Conservation (phyloP, 2,329 filamentous ascomycete species). For the Botryotinia convoluta region DNA sequence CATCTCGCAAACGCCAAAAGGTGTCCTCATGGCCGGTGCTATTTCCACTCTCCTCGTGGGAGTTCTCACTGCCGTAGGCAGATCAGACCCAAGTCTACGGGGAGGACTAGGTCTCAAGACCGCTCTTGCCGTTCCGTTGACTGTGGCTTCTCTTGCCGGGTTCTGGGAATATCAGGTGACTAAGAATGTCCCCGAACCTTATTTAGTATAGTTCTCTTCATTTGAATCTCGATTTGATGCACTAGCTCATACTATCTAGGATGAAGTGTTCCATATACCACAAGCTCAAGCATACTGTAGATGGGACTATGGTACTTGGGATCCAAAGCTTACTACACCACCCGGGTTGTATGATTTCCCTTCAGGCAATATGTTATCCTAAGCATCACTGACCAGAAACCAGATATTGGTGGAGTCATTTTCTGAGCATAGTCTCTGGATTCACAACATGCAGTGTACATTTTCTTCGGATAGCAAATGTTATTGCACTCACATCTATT, state of each 20-base stretch:
- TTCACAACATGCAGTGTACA: constrained; percentile 41
- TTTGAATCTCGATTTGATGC: neutral
- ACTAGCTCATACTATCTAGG: constrained; percentile 47
- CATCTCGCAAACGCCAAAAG: constrained; percentile 2
- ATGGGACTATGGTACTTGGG: constrained; percentile 75
- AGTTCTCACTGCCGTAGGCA: neutral
- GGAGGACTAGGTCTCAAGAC: neutral
- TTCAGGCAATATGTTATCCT: neutral
- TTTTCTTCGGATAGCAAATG: constrained; percentile 50
- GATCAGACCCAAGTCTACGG: neutral
- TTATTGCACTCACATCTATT: constrained; percentile 45
- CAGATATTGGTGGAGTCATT: constrained; percentile 42
- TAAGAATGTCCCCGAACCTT: constrained; percentile 33
- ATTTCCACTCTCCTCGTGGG: constrained; percentile 20
- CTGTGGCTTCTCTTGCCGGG: constrained; percentile 12
- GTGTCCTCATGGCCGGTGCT: constrained; percentile 39
- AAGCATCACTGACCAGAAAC: constrained; percentile 28
- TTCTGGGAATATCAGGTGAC: constrained; percentile 35
- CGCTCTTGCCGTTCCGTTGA: neutral
- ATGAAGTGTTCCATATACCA: constrained; percentile 85
- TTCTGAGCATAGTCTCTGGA: constrained; percentile 45
- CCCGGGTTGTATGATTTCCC: constrained; percentile 67
- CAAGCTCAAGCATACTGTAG: constrained; percentile 87
- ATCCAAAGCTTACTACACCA: constrained; percentile 95
- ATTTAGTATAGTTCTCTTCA: constrained; percentile 28